Base-by-base conservation (phyloP, 1,139 yeast species). In the Kodamaea sp. region DNA sequence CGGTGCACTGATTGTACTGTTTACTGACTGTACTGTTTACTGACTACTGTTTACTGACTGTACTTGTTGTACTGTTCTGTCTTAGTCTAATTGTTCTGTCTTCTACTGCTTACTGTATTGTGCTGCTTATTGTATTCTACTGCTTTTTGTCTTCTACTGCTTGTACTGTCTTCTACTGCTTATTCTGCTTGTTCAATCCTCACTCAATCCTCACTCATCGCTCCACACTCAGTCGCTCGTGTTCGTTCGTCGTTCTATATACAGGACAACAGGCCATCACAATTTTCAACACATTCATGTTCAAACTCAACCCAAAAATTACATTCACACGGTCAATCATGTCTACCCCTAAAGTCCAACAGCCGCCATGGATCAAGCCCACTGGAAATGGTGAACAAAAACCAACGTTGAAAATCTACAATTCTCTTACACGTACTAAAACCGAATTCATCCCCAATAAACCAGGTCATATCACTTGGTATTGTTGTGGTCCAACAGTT, bases 401-500 rank as follows among this genome's bases (percentile, higher is more conserved):
- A 27, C 62, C 65, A 4, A 43, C 43, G 26, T 59, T 72, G 43
- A 61, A 60, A 39, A 52, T 72, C 31, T 89, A 79, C 74, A 92
- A 92, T 67, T 79, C 96, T 8, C 71, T 92, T 51, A 92, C 97
- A 8, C 75, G 95, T 49, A 62, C 79, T 29, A 92, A 92, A 58
- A 85, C 79, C 29, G 85, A 73, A 39, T 90, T 92, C 53, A 61
- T 79, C 15, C 92, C 97, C 3, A 62, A 71, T 42, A 66, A 70
- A 36, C 70, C 73, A 1, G 77, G 79, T 44, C 79, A 77, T 44
- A 83, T 92, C 37, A 77, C 90, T 3, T 92, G 99, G 99, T 92
- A 92, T 66, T 86, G 90, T 41, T 92, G 99, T 73, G 99, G 99
- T 5, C 98, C 98, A 8, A 92, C 99, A 0, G 97, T 92, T n/a